Percentiles rank a stretch among this genome's conserved stretches.
Evolutionary conservation across 371 early-diverging fungal genomes (phyloP).

Genomic region (Syncephalis plumigaleata): DNA sequence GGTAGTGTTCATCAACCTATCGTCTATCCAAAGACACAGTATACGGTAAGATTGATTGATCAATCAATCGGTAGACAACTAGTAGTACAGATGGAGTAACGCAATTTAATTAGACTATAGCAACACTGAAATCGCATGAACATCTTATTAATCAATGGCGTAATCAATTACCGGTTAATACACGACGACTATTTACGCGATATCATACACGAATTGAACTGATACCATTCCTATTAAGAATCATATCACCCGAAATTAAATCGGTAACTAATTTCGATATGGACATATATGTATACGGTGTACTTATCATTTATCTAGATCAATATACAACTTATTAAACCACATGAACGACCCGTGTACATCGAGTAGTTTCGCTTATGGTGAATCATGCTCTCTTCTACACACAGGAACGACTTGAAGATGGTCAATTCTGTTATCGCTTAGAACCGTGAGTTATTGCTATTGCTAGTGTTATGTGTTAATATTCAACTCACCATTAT

Average conservation of each 20-base stretch:
- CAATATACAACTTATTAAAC: conserved; percentile 53
- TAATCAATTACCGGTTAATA: conserved; percentile 23
- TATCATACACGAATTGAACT: conserved; percentile 31
- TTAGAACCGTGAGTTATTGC: conserved; percentile 58
- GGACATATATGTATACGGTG: neutral
- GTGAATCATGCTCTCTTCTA: conserved; percentile 52
- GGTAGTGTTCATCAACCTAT: conserved; percentile 38
- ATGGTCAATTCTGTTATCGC: conserved; percentile 42
- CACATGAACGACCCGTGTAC: conserved; percentile 38
- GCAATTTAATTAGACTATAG: conserved; percentile 21
- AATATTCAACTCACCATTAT: neutral
- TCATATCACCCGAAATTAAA: conserved; percentile 57
- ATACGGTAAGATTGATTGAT: conserved; percentile 27
- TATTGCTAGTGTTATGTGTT: too few relatives aligned
- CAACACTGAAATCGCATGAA: conserved; percentile 30
- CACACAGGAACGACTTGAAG: conserved; percentile 45
- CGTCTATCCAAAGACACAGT: conserved; percentile 67
- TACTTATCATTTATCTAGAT: conserved; percentile 14
- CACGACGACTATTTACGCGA: conserved; percentile 25
- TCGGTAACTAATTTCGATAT: conserved; percentile 25
- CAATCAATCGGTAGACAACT: neutral
- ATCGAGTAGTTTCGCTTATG: conserved; percentile 54
- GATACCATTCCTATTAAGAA: conserved; percentile 42
- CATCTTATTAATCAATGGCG: conserved; percentile 30
- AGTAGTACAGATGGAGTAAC: too few relatives aligned